A percentile compares a stretch with the other conserved stretches of the same genome.
phyloP scores from a whole-genome alignment of 495 filamentous ascomycete species.

The Xylaria castorea region DNA sequence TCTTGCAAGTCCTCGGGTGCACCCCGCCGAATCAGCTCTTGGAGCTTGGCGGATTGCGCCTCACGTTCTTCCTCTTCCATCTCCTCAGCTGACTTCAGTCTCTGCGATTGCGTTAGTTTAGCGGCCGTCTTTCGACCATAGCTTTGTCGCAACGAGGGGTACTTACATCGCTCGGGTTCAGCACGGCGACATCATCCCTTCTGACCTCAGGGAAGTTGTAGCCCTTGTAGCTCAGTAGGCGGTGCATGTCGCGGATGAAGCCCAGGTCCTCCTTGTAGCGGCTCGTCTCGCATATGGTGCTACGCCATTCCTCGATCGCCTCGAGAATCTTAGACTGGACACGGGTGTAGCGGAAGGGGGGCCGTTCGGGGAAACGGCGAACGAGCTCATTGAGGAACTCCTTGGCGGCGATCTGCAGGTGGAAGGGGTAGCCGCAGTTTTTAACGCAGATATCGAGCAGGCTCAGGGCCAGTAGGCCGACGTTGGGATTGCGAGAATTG shows the following conservation, averaged over 20 bases:
- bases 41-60: slow-evolving; percentile 94
- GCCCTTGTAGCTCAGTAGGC: slow-evolving; percentile 92
- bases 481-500: slow-evolving; percentile 96
- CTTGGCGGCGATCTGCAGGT: slow-evolving; percentile 97
- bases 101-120: slow-evolving; percentile 56
- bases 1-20: slow-evolving; percentile 92
- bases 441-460: slow-evolving; percentile 99
- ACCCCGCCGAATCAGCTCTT: slow-evolving; percentile 93
- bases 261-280: slow-evolving; percentile 96
- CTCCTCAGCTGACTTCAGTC: slow-evolving; percentile 93
- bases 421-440: slow-evolving; percentile 99
- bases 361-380: slow-evolving; percentile 91
- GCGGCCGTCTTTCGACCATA: background rate
- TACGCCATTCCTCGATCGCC: slow-evolving; percentile 97
- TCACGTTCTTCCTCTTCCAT: slow-evolving; percentile 98
- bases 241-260: slow-evolving; percentile 97
- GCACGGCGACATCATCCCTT: slow-evolving; percentile 91
- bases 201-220: slow-evolving; percentile 93
- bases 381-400: slow-evolving; percentile 99
- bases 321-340: slow-evolving; percentile 94
- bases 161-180: slow-evolving; percentile 96
- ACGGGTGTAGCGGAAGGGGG: slow-evolving; percentile 81
- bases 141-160: background rate
- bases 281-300: slow-evolving; percentile 97
- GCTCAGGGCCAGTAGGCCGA: slow-evolving; percentile 86